phyloP scores from a whole-genome alignment of 2,329 filamentous ascomycete genomes.

The Aureobasidium sp. region DNA sequence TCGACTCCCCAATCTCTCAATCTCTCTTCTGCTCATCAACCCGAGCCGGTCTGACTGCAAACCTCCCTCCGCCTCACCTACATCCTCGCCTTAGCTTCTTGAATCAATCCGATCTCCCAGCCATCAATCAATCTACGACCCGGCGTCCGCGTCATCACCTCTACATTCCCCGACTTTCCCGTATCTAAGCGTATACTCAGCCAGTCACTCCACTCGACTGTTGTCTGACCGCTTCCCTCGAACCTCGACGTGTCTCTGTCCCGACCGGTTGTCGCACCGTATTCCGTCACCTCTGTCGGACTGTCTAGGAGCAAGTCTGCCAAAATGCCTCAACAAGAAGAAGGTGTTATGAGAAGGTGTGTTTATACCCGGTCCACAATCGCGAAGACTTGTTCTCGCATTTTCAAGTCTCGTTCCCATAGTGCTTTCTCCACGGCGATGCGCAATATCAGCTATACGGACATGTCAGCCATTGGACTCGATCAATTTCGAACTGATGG shows the following conservation, averaged over 20 bases:
- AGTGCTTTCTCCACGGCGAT: background rate
- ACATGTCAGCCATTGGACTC: too few species aligned
- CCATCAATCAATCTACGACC: background rate
- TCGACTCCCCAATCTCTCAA: constrained; percentile 10
- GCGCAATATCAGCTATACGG: background rate
- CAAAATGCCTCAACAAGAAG: constrained; percentile 30
- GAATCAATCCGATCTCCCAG: background rate
- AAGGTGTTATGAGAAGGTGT: constrained; percentile 33
- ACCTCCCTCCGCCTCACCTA: background rate
- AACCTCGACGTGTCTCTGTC: background rate
- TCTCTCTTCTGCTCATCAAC: constrained; percentile 6
- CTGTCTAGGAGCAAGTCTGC: background rate
- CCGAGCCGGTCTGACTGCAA: background rate
- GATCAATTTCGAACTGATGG: background rate
- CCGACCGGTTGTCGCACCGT: background rate
- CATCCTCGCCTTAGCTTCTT: background rate
- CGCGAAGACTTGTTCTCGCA: background rate
- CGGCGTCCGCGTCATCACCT: constrained; percentile 6
- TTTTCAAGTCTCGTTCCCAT: background rate
- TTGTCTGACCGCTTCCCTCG: background rate
- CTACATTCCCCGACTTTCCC: constrained; percentile 4
- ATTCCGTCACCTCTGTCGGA: background rate
- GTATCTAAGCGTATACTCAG: background rate
- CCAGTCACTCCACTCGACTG: background rate
- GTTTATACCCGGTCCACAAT: constrained; percentile 10